Evolutionary conservation across 2,329 filamentous ascomycete genomes (phyloP).

Genomic region (Microsporum audouinii): DNA sequence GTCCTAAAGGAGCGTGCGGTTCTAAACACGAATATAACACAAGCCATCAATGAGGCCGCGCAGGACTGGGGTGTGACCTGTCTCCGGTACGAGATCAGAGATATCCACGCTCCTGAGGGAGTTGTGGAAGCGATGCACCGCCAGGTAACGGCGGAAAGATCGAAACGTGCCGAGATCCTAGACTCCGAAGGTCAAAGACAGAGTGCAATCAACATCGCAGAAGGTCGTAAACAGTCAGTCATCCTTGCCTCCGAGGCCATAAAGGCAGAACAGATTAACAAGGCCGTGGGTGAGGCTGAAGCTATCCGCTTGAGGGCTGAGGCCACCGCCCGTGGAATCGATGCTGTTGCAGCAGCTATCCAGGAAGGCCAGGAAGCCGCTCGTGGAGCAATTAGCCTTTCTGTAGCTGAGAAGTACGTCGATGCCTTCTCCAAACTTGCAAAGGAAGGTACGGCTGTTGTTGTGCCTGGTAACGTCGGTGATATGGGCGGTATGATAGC

Average conservation of each 20-base stretch:
- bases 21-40: constrained; percentile 96
- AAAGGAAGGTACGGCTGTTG: constrained; percentile 87
- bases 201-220: constrained; percentile 96
- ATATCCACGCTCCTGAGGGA: constrained; percentile 88
- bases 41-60: constrained; percentile 94
- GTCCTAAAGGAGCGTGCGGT: constrained; percentile 94
- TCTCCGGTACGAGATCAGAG: constrained; percentile 91
- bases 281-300: constrained; percentile 82
- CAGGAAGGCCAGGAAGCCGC: constrained; percentile 61
- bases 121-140: constrained; percentile 98
- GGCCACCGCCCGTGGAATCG: constrained; percentile 80
- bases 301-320: constrained; percentile 76
- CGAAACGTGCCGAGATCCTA: constrained; percentile 93
- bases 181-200: constrained; percentile 95
- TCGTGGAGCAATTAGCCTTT: constrained; percentile 72
- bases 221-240: constrained; percentile 92
- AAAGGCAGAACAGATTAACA: constrained; percentile 83
- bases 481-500: constrained; percentile 97
- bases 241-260: constrained; percentile 91
- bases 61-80: constrained; percentile 95
- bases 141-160: constrained; percentile 92
- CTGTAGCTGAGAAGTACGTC: constrained; percentile 94
- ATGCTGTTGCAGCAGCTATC: constrained; percentile 69
- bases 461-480: constrained; percentile 92
- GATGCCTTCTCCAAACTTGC: constrained; percentile 87